A percentile compares a stretch with the other conserved stretches of the same genome.
phyloP scores from a whole-genome alignment of 2,329 filamentous ascomycete species.

The Colletotrichum plurivorum region DNA sequence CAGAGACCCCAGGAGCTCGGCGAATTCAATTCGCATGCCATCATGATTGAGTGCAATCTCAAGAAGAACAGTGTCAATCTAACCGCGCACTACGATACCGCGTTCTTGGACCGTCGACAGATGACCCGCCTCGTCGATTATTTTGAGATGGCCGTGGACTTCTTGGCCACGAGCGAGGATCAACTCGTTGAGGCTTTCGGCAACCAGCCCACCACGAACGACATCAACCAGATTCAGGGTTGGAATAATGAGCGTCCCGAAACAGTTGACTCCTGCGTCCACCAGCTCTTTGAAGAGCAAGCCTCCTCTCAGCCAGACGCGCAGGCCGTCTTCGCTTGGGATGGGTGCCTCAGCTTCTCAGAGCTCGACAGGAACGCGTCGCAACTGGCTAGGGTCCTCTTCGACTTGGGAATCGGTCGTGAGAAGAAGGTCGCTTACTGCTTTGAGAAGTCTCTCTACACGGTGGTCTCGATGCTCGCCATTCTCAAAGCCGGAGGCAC shows the following conservation, averaged over 20 bases:
- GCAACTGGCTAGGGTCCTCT: conserved; percentile 38
- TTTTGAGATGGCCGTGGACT: conserved; percentile 23
- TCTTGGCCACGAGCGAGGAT: neutral
- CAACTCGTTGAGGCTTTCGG: neutral
- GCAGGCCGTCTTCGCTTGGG: conserved; percentile 43
- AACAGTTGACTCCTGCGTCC: conserved; percentile 11
- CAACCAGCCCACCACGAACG: neutral
- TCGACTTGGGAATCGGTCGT: conserved; percentile 41
- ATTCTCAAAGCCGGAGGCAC: conserved; percentile 51
- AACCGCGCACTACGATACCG: conserved; percentile 24
- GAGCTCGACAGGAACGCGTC: conserved; percentile 42
- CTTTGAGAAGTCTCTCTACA: conserved; percentile 48
- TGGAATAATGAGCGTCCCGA: conserved; percentile 5
- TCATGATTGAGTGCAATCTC: conserved; percentile 33
- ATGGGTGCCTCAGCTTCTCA: conserved; percentile 42
- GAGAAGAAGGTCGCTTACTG: conserved; percentile 45
- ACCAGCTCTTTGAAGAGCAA: conserved; percentile 13
- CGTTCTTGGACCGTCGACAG: neutral
- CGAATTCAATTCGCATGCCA: conserved; percentile 30
- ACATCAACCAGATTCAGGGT: conserved; percentile 3
- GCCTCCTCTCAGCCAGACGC: neutral
- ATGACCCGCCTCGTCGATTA: conserved; percentile 23
- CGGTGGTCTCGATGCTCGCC: conserved; percentile 48
- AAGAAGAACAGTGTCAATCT: neutral
- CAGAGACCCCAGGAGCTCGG: conserved; percentile 30